phyloP scores from a whole-genome alignment of 345 rosid genomes.

The Salix koriyanagi region DNA sequence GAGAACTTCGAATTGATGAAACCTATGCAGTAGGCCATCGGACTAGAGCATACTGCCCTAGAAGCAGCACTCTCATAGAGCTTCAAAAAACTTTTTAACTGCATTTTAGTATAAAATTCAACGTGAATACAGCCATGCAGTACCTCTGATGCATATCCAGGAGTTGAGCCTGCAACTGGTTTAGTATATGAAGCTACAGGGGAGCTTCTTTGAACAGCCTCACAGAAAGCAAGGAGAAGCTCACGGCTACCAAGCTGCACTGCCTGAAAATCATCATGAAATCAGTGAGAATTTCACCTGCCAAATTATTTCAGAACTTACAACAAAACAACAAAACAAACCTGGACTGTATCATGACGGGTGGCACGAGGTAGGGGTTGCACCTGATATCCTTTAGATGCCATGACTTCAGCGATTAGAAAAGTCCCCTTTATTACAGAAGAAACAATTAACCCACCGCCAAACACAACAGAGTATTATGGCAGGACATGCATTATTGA shows the following conservation, averaged over 20 bases:
- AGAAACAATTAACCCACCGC: not conserved
- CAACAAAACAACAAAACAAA: slow-evolving; percentile 19
- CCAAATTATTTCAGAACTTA: not conserved
- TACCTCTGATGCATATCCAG: slow-evolving; percentile 71
- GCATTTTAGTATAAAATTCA: not conserved
- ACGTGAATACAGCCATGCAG: not conserved
- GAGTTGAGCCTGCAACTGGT: slow-evolving; percentile 52
- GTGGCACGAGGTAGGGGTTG: slow-evolving; percentile 56
- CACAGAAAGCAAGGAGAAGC: slow-evolving; percentile 57
- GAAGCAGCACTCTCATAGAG: not conserved
- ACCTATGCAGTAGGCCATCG: no score
- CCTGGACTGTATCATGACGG: slow-evolving; percentile 65
- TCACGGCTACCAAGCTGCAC: slow-evolving; percentile 53
- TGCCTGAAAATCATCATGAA: slow-evolving; percentile 35
- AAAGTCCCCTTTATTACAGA: slow-evolving; percentile 41
- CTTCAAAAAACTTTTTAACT: not conserved
- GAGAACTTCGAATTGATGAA: not conserved
- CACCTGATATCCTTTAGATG: slow-evolving; percentile 58
- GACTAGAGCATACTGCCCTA: no score
- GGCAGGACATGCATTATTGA: slow-evolving; percentile 6
- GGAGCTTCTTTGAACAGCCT: slow-evolving; percentile 66
- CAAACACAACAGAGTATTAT: not conserved
- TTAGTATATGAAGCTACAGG: slow-evolving; percentile 55
- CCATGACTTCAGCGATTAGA: slow-evolving; percentile 65
- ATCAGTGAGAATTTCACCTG: not conserved